Base-by-base conservation (phyloP, 2,329 filamentous ascomycete species). In the Aspergillus sp. region DNA sequence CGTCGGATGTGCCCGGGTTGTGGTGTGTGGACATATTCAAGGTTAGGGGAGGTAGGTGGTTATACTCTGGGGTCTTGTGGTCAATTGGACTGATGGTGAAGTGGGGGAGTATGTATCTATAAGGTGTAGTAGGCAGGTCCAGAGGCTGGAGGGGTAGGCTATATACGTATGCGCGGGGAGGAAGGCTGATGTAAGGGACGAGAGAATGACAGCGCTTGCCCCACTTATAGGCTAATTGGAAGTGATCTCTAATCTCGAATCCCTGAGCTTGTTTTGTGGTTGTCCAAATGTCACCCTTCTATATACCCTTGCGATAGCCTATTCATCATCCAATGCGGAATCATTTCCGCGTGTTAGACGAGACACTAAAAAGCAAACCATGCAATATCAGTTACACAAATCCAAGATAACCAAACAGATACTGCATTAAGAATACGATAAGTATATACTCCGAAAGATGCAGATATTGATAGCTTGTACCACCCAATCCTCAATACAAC, bases 1-100 rank as follows among this genome's bases (percentile, higher is more conserved):
- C 69, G 52, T 73, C 71, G 9, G 63, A 55, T 7, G 71, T 73
- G 8, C 59, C 65, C 43, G 65, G 51, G 8, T 65, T 46, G 28
- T 74, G 72, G 49, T 28, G 19, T 13, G 47, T 7, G 38, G 23
- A 3, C 17, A 13, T 52, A 22, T 19, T 19, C 19, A 19, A 19
- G 19, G 19, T 19, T 19, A 19, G 19, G 19, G 19, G 19, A 19
- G 19, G 19, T 19, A 19, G 9, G 11, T 7, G n/a, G 4, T 28
- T 46, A 7, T 30, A 25, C 7, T n/a, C 31, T 51, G 30, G n/a
- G 13, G 51, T 38, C n/a, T 13, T 13, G 34, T 41, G 34, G 34
- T 41, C 11, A 2, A 13, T 15, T 15, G 25, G 25, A 4, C 4
- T 28, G 25, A 7, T 28, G 25, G 13, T 19, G 23, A 28, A n/a